Evolutionary conservation across 2,329 filamentous ascomycete species (phyloP).

Genomic region (Podosphaera xanthii): DNA sequence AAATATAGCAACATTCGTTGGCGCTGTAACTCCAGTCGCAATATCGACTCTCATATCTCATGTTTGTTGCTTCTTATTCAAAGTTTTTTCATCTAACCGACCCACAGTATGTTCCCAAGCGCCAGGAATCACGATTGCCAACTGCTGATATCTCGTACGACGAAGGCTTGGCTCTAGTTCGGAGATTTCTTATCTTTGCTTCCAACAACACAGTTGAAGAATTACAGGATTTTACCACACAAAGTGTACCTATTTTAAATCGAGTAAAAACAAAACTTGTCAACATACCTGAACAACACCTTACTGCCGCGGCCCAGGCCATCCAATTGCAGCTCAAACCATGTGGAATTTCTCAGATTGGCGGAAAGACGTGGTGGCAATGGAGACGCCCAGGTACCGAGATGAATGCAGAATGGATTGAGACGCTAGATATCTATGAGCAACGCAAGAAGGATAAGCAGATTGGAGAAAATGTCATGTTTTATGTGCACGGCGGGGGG

Average conservation of each 20-base stretch:
- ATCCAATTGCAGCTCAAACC: constrained; percentile 55
- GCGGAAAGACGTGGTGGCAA: constrained; percentile 73
- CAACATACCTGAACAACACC: constrained; percentile 36
- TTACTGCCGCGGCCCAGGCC: constrained; percentile 41
- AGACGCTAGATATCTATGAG: constrained; percentile 68
- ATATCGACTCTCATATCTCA: constrained; percentile 72
- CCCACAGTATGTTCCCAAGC: constrained; percentile 56
- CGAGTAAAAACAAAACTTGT: constrained; percentile 66
- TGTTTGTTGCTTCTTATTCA: constrained; percentile 26
- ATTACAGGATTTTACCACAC: constrained; percentile 69
- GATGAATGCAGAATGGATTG: constrained; percentile 79
- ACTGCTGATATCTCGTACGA: constrained; percentile 87
- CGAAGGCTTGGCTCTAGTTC: constrained; percentile 70
- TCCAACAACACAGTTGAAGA: constrained; percentile 85
- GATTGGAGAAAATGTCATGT: constrained; percentile 52
- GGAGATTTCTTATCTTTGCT: constrained; percentile 63
- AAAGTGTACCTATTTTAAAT: constrained; percentile 73
- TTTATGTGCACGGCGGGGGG: constrained; percentile 84
- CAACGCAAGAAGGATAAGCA: constrained; percentile 40
- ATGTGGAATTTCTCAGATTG: constrained; percentile 50
- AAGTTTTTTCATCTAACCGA: constrained; percentile 1
- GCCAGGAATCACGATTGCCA: constrained; percentile 51
- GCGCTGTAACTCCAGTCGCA: constrained; percentile 71
- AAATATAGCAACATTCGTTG: constrained; percentile 59
- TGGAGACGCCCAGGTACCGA: constrained; percentile 48